Conservation (phyloP, 805 yeast genomes). For the Starmerella khaoyaiensis region DNA sequence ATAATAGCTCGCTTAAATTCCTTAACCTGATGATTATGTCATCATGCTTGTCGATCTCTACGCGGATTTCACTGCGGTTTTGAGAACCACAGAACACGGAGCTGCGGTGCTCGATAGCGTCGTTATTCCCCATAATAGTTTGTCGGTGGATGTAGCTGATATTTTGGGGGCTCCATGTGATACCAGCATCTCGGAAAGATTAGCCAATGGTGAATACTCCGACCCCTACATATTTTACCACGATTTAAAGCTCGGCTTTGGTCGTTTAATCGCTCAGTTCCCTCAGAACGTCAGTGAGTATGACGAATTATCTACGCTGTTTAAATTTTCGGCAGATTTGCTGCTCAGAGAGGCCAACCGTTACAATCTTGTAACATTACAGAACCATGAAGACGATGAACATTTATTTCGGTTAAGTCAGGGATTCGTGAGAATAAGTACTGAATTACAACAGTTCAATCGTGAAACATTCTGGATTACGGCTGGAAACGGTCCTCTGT, state of each 20-base stretch:
- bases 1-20: too few relatives aligned
- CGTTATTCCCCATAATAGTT: slow-evolving; percentile 15
- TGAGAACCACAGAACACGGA: slow-evolving; percentile 14
- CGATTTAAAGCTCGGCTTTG: slow-evolving; percentile 26
- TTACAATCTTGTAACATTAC: slow-evolving; percentile 17
- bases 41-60: slow-evolving; percentile 14
- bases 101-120: slow-evolving; percentile 8
- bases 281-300: slow-evolving; percentile 25
- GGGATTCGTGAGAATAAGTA: slow-evolving; percentile 30
- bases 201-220: slow-evolving; percentile 3
- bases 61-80: slow-evolving; percentile 17
- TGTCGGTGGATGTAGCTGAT: slow-evolving; percentile 13
- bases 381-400: slow-evolving; percentile 19
- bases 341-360: slow-evolving; percentile 27
- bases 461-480: slow-evolving; percentile 61
- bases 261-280: slow-evolving; percentile 17
- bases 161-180: slow-evolving; percentile 11
- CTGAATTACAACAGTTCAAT: slow-evolving; percentile 69
- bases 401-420: slow-evolving; percentile 16
- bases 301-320: slow-evolving; percentile 21
- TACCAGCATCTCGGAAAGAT: slow-evolving; percentile 17
- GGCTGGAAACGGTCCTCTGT: slow-evolving; percentile 61
- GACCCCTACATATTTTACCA: slow-evolving; percentile 14
- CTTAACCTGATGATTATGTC: not conserved
- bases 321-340: slow-evolving; percentile 26